phyloP scores from a whole-genome alignment of 2,329 filamentous ascomycete genomes.

The Coniochaeta hoffmannii region DNA sequence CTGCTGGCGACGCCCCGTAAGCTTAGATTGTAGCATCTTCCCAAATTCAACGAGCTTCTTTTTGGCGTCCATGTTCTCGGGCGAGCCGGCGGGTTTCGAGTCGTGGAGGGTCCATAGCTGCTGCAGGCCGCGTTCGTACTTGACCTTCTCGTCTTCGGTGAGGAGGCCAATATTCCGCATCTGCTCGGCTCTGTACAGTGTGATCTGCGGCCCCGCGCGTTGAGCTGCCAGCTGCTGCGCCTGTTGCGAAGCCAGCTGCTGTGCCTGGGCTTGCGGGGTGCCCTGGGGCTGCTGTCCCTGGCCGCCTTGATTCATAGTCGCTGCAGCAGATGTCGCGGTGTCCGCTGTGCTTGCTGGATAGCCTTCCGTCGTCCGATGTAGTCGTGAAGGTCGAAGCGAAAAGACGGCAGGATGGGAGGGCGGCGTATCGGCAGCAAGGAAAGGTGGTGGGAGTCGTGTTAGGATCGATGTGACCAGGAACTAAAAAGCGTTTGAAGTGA shows the following conservation, averaged over 20 bases:
- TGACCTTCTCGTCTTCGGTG: slow-evolving; percentile 45
- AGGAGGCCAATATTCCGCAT: slow-evolving; percentile 44
- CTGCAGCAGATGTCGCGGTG: neutral
- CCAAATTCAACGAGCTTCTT: slow-evolving; percentile 56
- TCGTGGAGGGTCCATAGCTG: slow-evolving; percentile 47
- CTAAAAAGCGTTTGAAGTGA: too few relatives aligned
- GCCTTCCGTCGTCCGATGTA: too few relatives aligned
- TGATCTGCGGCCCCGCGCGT: slow-evolving; percentile 14
- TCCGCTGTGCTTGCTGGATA: neutral
- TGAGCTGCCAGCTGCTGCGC: slow-evolving; percentile 4
- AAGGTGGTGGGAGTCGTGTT: too few relatives aligned
- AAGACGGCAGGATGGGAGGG: too few relatives aligned
- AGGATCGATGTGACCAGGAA: too few relatives aligned
- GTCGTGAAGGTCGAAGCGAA: too few relatives aligned
- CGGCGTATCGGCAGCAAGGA: too few relatives aligned
- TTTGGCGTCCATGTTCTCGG: slow-evolving; percentile 41
- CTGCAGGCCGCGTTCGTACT: slow-evolving; percentile 51
- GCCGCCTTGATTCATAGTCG: neutral
- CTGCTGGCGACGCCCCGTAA: slow-evolving; percentile 29
- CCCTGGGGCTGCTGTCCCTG: neutral
- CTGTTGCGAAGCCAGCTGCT: neutral
- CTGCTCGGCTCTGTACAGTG: slow-evolving; percentile 43
- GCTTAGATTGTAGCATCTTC: slow-evolving; percentile 45
- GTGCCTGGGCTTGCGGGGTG: neutral
- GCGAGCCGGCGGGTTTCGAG: slow-evolving; percentile 36